phyloP scores from a whole-genome alignment of 495 filamentous ascomycete species.

The Parachaetomium inaequale region DNA sequence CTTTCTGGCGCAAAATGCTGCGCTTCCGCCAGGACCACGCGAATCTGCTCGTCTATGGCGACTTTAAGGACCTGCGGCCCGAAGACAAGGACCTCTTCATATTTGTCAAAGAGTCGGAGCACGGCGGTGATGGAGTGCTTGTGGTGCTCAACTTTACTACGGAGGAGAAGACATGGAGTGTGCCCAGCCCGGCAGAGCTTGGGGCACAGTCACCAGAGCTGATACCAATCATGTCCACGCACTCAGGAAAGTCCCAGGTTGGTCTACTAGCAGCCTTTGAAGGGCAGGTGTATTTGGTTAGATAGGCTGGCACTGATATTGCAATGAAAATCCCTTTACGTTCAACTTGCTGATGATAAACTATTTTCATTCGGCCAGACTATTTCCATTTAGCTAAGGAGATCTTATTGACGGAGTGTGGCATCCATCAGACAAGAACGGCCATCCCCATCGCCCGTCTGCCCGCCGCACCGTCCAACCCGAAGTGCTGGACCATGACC shows the following conservation, averaged over 20 bases:
- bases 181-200: not conserved
- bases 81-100: slow-evolving; percentile 41
- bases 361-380: too few relatives aligned
- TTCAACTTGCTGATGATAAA: too few relatives aligned
- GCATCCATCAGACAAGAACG: slow-evolving; percentile 1
- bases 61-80: slow-evolving; percentile 41
- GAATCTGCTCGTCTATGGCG: slow-evolving; percentile 45
- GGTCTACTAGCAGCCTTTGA: slow-evolving; percentile 18
- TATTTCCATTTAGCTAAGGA: too few relatives aligned
- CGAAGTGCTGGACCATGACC: slow-evolving; percentile 39
- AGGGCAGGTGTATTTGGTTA: slow-evolving; percentile 20
- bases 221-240: slow-evolving; percentile 1
- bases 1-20: slow-evolving; percentile 48
- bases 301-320: too few relatives aligned
- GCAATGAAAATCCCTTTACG: too few relatives aligned
- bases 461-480: slow-evolving; percentile 23
- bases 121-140: slow-evolving; percentile 20
- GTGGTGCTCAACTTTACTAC: slow-evolving; percentile 36
- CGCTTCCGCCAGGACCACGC: slow-evolving; percentile 38
- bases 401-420: not conserved
- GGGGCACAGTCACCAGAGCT: not conserved
- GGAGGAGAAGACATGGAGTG: slow-evolving; percentile 12
- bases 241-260: slow-evolving; percentile 4
- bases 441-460: not conserved
- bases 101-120: slow-evolving; percentile 35